These are phyloP conservation scores for Verticillium longisporum DNA, from an alignment of 2,329 filamentous ascomycete species.

Conservation along the genomic window DNA sequence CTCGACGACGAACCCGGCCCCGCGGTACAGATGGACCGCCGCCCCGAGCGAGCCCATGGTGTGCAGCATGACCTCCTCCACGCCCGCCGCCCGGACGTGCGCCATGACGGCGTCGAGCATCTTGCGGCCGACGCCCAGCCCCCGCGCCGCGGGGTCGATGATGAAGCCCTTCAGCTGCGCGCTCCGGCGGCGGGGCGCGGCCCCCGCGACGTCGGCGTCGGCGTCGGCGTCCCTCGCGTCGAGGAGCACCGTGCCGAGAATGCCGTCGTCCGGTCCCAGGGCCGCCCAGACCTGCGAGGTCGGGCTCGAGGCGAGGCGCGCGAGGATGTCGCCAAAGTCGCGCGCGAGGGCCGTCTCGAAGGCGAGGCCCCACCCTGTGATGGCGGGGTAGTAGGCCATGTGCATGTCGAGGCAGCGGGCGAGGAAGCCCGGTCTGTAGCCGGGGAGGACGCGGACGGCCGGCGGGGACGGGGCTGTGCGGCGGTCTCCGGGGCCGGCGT, in stretches of 20 bases:
- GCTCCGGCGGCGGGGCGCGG: background rate
- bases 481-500: background rate
- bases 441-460: constrained; percentile 12
- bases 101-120: constrained; percentile 17
- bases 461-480: background rate
- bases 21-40: constrained; percentile 18
- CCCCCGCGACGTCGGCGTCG: background rate
- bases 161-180: constrained; percentile 20
- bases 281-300: constrained; percentile 19
- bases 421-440: constrained; percentile 20
- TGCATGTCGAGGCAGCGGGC: constrained; percentile 20
- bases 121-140: constrained; percentile 16
- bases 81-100: constrained; percentile 15
- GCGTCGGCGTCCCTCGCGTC: constrained; percentile 5
- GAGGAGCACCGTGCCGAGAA: constrained; percentile 19
- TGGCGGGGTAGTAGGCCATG: constrained; percentile 15
- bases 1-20: constrained; percentile 14
- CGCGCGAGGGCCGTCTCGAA: constrained; percentile 17
- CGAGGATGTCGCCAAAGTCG: constrained; percentile 12
- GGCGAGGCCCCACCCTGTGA: constrained; percentile 13
- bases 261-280: constrained; percentile 11
- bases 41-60: constrained; percentile 15
- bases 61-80: constrained; percentile 15
- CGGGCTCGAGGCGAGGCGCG: constrained; percentile 12
- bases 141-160: constrained; percentile 16